Evolutionary conservation across 371 early-diverging fungal species (phyloP).

Genomic region (Circinella umbellata): DNA sequence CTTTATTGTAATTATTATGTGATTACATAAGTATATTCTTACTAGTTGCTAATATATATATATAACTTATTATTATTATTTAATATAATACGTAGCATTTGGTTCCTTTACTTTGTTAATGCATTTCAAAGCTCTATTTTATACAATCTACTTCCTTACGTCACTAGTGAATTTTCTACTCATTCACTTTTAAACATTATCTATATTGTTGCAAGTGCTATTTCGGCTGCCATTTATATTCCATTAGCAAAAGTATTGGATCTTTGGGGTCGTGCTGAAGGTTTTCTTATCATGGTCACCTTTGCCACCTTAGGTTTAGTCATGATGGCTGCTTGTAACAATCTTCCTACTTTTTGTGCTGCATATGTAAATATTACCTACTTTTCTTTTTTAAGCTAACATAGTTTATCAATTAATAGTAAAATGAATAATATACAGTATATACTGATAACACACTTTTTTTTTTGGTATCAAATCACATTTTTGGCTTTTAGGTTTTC

Average conservation of each 20-base stretch:
- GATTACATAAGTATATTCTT: too few relatives aligned
- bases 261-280: slow-evolving; percentile 28
- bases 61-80: too few relatives aligned
- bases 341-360: slow-evolving; percentile 27
- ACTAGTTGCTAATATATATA: too few relatives aligned
- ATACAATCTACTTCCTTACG: slow-evolving; percentile 24
- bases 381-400: background rate
- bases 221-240: slow-evolving; percentile 22
- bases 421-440: too few relatives aligned
- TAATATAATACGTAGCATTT: slow-evolving; percentile 15
- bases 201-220: slow-evolving; percentile 26
- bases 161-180: slow-evolving; percentile 25
- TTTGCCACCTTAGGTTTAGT: slow-evolving; percentile 23
- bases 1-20: background rate
- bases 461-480: background rate
- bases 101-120: slow-evolving; percentile 26
- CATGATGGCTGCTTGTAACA: slow-evolving; percentile 23
- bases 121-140: slow-evolving; percentile 23
- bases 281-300: slow-evolving; percentile 22
- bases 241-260: slow-evolving; percentile 26
- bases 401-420: too few relatives aligned
- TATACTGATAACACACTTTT: background rate
- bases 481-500: slow-evolving; percentile 15
- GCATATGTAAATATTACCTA: slow-evolving; percentile 21
- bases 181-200: slow-evolving; percentile 26